Conservation (phyloP, 1,284 basidiomycete genomes). For the Tilletia indica region DNA sequence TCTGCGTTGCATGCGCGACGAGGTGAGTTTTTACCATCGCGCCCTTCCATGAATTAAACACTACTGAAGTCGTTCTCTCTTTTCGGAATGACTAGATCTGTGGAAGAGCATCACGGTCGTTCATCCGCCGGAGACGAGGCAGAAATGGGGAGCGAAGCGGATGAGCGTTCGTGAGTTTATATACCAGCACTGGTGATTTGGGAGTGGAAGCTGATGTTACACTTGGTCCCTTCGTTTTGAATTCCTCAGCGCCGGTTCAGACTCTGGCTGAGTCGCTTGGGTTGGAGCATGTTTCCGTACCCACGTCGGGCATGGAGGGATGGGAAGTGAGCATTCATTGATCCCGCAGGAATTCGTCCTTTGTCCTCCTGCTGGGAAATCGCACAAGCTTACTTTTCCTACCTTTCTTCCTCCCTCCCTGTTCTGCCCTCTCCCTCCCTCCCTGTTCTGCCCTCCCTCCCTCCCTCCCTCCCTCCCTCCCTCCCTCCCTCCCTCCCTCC, state of each 20-base stretch:
- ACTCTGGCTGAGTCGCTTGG: constrained; percentile 30
- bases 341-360: too few species aligned
- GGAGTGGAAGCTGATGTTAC: neutral
- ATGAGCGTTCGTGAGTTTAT: constrained; percentile 36
- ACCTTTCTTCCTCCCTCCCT: too few species aligned
- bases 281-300: constrained; percentile 30
- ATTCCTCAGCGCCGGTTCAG: constrained; percentile 34
- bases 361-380: too few species aligned
- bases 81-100: constrained; percentile 56
- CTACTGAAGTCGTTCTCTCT: constrained; percentile 62
- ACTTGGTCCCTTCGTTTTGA: neutral
- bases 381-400: too few species aligned
- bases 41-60: constrained; percentile 52
- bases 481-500: too few species aligned
- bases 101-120: constrained; percentile 21
- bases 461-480: too few species aligned
- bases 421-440: too few species aligned
- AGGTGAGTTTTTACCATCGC: neutral
- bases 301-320: constrained; percentile 41
- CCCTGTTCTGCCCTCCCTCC: too few species aligned
- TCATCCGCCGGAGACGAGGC: constrained; percentile 14
- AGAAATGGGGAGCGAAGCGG: constrained; percentile 41
- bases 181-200: neutral
- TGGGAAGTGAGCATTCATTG: constrained; percentile 34
- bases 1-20: constrained; percentile 23